These are phyloP conservation scores for Carex sylvatica DNA, from an alignment of 202 grass and related monocot genomes.

Conservation along the genomic window DNA sequence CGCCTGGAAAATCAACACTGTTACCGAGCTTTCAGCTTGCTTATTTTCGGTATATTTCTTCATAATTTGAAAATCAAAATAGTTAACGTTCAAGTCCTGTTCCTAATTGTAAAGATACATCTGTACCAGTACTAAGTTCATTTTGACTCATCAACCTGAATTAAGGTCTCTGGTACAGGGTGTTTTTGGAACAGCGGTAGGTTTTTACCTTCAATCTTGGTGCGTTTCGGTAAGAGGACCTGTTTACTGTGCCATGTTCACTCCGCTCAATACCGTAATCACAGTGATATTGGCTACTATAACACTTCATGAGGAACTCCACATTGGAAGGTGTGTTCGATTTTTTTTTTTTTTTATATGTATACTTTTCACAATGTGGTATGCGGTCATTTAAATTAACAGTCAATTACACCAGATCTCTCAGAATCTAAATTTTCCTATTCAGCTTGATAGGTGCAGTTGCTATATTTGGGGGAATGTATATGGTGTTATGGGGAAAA, in stretches of 20 bases:
- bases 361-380: not conserved
- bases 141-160: not conserved
- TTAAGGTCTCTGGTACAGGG: not conserved
- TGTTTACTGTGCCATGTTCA: slow-evolving; percentile 33
- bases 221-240: not conserved
- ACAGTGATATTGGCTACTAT: slow-evolving; percentile 24
- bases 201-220: not conserved
- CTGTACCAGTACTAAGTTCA: not conserved
- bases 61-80: not conserved
- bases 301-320: not conserved
- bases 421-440: too few species aligned
- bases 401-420: too few species aligned
- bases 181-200: not conserved
- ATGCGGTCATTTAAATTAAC: not conserved
- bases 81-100: not conserved
- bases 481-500: too few species aligned
- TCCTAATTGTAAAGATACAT: not conserved
- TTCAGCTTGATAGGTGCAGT: too few species aligned
- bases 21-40: not conserved
- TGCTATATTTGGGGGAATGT: too few species aligned
- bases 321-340: not conserved
- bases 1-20: not conserved
- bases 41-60: not conserved
- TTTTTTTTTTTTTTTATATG: not conserved
- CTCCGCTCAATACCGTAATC: slow-evolving; percentile 40